A percentile compares a stretch with the other conserved stretches of the same genome.
phyloP scores from a whole-genome alignment of 305 asterid species.

The Andrographis paniculata region DNA sequence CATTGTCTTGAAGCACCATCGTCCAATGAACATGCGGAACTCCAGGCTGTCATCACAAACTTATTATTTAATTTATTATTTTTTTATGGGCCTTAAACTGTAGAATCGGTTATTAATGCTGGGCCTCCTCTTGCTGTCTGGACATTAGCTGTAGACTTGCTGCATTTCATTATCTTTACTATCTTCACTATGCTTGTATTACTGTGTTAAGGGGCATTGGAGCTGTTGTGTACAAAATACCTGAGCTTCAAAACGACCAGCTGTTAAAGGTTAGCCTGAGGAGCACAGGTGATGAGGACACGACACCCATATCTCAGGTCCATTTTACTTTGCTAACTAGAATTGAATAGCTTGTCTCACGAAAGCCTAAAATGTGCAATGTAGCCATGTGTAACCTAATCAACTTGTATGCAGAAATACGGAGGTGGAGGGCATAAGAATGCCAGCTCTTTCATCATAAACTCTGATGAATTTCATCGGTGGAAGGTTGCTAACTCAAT shows the following conservation, averaged over 20 bases:
- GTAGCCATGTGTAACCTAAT: constrained; percentile 10
- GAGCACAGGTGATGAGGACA: constrained; percentile 58
- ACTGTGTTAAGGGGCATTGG: constrained; percentile 57
- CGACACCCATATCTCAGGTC: constrained; percentile 74
- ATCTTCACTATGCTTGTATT: constrained; percentile 7
- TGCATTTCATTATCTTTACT: background rate
- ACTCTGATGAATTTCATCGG: constrained; percentile 34
- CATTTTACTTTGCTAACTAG: constrained; percentile 11
- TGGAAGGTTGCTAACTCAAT: constrained; percentile 39
- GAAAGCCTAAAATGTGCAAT: constrained; percentile 1
- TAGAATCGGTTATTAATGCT: no score
- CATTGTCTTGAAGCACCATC: no score
- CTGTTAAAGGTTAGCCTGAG: constrained; percentile 71
- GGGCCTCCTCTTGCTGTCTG: background rate
- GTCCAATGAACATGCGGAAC: no score
- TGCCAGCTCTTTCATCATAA: constrained; percentile 73
- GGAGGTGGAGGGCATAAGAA: constrained; percentile 82
- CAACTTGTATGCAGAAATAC: constrained; percentile 33
- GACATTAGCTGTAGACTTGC: constrained; percentile 1
- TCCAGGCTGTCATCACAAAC: no score
- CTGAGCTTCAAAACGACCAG: constrained; percentile 54
- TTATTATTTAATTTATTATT: no score
- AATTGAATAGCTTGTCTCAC: background rate
- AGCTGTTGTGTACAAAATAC: constrained; percentile 72
- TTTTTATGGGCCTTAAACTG: no score